Conservation (phyloP, 352 stramenopile genomes). For the Phytophthora europaea region DNA sequence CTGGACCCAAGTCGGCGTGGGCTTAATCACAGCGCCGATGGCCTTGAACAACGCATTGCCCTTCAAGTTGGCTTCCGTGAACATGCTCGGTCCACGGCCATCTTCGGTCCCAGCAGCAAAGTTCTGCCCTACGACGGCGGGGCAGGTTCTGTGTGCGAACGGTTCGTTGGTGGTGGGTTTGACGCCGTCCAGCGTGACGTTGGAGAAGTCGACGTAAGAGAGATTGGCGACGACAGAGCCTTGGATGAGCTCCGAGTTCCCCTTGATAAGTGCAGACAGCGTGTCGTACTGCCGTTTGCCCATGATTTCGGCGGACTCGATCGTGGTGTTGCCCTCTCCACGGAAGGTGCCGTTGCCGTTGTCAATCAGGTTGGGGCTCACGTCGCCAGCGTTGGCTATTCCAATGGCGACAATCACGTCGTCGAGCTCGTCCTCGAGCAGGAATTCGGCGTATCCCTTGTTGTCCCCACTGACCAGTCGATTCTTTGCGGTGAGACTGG, state of each 20-base stretch:
- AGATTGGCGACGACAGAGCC: slow-evolving; percentile 23
- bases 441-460: slow-evolving; percentile 62
- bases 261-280: slow-evolving; percentile 32
- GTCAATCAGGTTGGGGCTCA: slow-evolving; percentile 54
- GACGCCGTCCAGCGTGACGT: slow-evolving; percentile 40
- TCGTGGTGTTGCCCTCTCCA: slow-evolving; percentile 39
- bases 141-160: slow-evolving; percentile 48
- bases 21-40: slow-evolving; percentile 28
- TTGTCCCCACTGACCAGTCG: slow-evolving; percentile 81
- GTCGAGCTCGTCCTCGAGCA: slow-evolving; percentile 41
- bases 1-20: slow-evolving; percentile 42
- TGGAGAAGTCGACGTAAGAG: slow-evolving; percentile 56
- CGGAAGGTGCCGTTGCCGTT: slow-evolving; percentile 53
- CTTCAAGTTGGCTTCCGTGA: slow-evolving; percentile 43
- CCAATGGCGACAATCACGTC: slow-evolving; percentile 42
- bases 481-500: slow-evolving; percentile 77
- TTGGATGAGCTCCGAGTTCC: background rate
- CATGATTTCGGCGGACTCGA: slow-evolving; percentile 56
- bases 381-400: slow-evolving; percentile 55
- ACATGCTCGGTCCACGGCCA: slow-evolving; percentile 33
- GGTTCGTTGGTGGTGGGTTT: slow-evolving; percentile 24
- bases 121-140: slow-evolving; percentile 53
- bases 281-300: slow-evolving; percentile 41
- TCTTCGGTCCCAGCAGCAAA: slow-evolving; percentile 57
- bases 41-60: slow-evolving; percentile 35